Evolutionary conservation across 2,329 filamentous ascomycete genomes (phyloP).

Genomic region (Cercospora nicotianae): DNA sequence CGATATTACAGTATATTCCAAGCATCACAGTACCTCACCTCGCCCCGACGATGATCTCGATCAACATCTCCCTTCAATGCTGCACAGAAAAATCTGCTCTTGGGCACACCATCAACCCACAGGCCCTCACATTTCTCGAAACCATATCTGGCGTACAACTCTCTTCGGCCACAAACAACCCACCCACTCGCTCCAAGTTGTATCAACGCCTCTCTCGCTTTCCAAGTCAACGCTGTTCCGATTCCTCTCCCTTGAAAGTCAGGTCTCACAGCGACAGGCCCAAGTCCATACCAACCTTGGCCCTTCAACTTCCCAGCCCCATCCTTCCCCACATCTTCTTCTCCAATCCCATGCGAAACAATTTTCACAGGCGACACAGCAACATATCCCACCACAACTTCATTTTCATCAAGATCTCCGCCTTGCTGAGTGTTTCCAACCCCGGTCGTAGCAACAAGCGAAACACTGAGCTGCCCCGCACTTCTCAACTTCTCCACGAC

Average conservation of each 20-base stretch:
- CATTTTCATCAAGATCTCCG: background rate
- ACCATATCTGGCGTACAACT: background rate
- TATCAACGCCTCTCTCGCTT: background rate
- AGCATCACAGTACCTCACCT: background rate
- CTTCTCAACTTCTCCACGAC: constrained; percentile 14
- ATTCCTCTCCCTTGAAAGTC: background rate
- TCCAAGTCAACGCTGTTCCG: background rate
- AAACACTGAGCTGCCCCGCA: background rate
- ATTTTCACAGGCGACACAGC: constrained; percentile 3
- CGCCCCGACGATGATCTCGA: background rate
- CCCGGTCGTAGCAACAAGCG: constrained; percentile 5
- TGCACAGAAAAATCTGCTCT: background rate
- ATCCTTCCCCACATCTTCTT: too few species aligned
- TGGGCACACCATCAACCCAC: background rate
- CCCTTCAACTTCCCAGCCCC: background rate
- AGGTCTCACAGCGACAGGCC: constrained; percentile 5
- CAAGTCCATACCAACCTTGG: constrained; percentile 1
- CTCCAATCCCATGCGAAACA: background rate
- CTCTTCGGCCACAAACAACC: background rate
- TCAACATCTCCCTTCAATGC: background rate
- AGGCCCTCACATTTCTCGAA: background rate
- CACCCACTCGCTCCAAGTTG: background rate
- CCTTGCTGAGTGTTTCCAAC: background rate
- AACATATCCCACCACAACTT: background rate
- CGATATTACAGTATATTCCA: background rate